phyloP scores from a whole-genome alignment of 495 filamentous ascomycete genomes.

The Chaetomidium leptoderma region DNA sequence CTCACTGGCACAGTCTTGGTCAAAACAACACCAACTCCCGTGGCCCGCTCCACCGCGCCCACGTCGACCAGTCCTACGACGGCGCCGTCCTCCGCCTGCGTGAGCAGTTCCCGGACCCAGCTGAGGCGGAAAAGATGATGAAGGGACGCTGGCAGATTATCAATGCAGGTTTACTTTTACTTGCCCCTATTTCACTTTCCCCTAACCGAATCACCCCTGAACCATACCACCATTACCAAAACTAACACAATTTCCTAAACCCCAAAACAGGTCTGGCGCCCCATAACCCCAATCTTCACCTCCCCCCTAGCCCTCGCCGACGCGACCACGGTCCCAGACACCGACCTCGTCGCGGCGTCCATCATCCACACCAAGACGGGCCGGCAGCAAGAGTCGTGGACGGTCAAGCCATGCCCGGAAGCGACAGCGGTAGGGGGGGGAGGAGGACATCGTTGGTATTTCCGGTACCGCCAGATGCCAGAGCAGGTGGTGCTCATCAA shows the following conservation, averaged over 20 bases:
- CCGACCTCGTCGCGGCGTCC: slow-evolving; percentile 62
- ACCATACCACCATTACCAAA: not conserved
- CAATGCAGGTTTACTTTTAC: slow-evolving; percentile 47
- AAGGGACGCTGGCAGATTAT: slow-evolving; percentile 64
- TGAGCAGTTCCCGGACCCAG: slow-evolving; percentile 48
- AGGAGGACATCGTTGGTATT: slow-evolving; percentile 73
- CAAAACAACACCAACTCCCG: slow-evolving; percentile 39
- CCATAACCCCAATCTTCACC: slow-evolving; percentile 57
- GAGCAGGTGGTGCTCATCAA: slow-evolving; percentile 64
- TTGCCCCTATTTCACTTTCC: not conserved
- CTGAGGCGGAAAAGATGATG: slow-evolving; percentile 51
- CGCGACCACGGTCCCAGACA: slow-evolving; percentile 53
- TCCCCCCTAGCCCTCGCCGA: slow-evolving; percentile 63
- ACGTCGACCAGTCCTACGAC: slow-evolving; percentile 67
- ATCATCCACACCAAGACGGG: slow-evolving; percentile 61
- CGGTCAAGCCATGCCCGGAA: slow-evolving; percentile 51
- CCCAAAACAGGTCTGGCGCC: slow-evolving; percentile 47
- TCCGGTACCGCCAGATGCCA: slow-evolving; percentile 62
- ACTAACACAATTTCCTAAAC: not conserved
- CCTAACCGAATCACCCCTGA: not conserved
- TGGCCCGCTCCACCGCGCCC: slow-evolving; percentile 60
- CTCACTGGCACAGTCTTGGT: slow-evolving; percentile 35
- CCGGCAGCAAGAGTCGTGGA: slow-evolving; percentile 59
- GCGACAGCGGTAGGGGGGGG: too few species aligned
- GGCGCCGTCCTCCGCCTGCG: slow-evolving; percentile 53